Percentiles rank a stretch among this genome's conserved stretches.
These are phyloP conservation scores for Scolecobasidium constrictum DNA, from an alignment of 2,329 filamentous ascomycete species.

Conservation along the genomic window DNA sequence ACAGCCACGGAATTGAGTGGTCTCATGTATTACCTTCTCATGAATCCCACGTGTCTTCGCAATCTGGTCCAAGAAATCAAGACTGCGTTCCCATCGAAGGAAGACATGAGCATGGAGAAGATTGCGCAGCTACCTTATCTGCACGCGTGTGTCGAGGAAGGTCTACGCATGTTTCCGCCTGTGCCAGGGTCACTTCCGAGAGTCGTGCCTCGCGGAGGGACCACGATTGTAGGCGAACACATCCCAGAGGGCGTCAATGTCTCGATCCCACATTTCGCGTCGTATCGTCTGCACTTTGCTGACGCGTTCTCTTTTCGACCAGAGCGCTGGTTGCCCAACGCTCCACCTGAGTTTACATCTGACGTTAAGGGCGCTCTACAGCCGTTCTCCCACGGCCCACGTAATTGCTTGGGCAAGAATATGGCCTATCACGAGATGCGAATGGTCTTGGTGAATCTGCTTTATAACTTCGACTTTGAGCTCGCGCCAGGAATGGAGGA, in stretches of 20 bases:
- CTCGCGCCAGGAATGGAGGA: background rate
- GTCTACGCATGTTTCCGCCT: constrained; percentile 11
- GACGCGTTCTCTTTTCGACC: constrained; percentile 1
- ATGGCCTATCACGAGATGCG: constrained; percentile 10
- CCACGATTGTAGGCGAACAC: constrained; percentile 17
- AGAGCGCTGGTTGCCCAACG: constrained; percentile 5
- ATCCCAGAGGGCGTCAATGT: constrained; percentile 18
- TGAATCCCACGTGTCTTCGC: constrained; percentile 17
- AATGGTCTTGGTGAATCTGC: constrained; percentile 4
- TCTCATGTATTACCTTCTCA: constrained; percentile 24
- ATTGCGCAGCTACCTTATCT: constrained; percentile 12
- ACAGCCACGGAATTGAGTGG: constrained; percentile 31
- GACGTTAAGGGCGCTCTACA: constrained; percentile 1
- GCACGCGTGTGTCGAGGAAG: constrained; percentile 5
- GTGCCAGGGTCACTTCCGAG: constrained; percentile 16
- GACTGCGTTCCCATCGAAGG: constrained; percentile 16
- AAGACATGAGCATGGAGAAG: constrained; percentile 22
- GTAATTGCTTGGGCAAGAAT: constrained; percentile 10
- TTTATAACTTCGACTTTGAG: constrained; percentile 9
- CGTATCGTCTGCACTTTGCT: constrained; percentile 1
- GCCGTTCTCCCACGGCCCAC: constrained; percentile 8
- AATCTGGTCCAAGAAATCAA: constrained; percentile 21
- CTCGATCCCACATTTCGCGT: background rate
- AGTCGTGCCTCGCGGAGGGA: constrained; percentile 17
- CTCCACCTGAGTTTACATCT: background rate